These are phyloP conservation scores for Claviceps purpurea DNA, from an alignment of 2,329 filamentous ascomycete species.

Conservation along the genomic window DNA sequence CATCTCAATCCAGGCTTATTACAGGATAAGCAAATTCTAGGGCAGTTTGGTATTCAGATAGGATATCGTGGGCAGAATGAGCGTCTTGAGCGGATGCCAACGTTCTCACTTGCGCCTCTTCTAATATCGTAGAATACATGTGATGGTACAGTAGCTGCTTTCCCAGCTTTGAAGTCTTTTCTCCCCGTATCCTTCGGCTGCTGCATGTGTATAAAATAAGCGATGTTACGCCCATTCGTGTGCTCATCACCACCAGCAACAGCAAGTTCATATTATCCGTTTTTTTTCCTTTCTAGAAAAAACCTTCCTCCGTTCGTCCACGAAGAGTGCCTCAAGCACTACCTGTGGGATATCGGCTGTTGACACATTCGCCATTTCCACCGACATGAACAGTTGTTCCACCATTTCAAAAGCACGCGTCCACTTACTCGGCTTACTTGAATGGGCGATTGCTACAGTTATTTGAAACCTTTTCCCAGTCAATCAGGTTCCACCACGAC, in stretches of 20 bases:
- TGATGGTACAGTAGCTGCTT: slow-evolving; percentile 6
- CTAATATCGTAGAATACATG: neutral
- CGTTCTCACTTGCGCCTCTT: neutral
- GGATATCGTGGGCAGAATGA: neutral
- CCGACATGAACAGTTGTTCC: too few relatives aligned
- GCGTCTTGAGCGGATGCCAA: neutral
- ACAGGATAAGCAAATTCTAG: neutral
- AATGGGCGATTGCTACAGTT: slow-evolving; percentile 22
- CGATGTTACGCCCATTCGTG: neutral
- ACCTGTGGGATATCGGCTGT: neutral
- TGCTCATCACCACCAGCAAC: neutral
- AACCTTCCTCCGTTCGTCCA: neutral
- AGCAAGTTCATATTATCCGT: too few relatives aligned
- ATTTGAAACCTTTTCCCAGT: slow-evolving; percentile 64
- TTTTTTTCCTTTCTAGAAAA: too few relatives aligned
- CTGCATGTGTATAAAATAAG: neutral
- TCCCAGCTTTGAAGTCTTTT: neutral
- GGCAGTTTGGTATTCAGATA: too few relatives aligned
- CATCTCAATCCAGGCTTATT: too few relatives aligned
- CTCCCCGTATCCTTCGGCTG: neutral
- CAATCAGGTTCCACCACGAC: slow-evolving; percentile 75
- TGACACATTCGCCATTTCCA: neutral
- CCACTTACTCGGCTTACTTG: slow-evolving; percentile 11
- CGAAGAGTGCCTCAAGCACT: neutral
- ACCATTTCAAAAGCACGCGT: neutral